Base-by-base conservation (phyloP, 306 rosid genomes). In the Ochetophila trinervis region DNA sequence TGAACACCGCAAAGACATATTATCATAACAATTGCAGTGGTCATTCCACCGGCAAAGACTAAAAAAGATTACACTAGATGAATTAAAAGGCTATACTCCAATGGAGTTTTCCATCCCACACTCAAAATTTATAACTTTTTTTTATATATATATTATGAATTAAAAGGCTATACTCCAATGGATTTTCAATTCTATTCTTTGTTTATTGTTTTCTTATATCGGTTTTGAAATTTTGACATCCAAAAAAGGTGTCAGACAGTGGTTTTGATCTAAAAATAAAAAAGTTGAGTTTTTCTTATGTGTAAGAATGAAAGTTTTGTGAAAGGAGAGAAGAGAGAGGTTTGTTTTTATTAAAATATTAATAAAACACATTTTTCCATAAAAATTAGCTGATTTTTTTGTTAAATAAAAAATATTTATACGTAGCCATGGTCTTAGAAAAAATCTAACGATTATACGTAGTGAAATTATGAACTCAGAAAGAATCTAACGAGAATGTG, bases 61-160 rank as follows among this genome's bases (percentile, higher is more conserved):
- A 85, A 74, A 0, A 83, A 53, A 0, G 84, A 74, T 2, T 86
- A 44, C 44, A 68, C 0, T 5, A 90, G 88, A 61, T 82, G 87
- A 57, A 75, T 63, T 20, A 83, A 53, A 19, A 53, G 37, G 35
- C 49, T 45, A 19, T 73, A 87, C 65, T 85, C 79, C 67, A 30
- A 13, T 24, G 87, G 83, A 57, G 82, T 44, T 60, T 60, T 85
- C 76, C 96, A 83, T 79, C 93, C 95, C 96, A 88, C 88, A 72
- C 74, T 48, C 15, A 61, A 42, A 22, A 71, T 40, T 11, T 13
- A 54, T 52, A 20, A 74, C n/a, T 2, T 0, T n/a, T n/a, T 49
- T n/a, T n/a, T n/a, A 47, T 44, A 73, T 40, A 37, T 65, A 66
- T 5, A 24, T 32, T 34, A 7, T 27, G 17, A 14, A 32, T n/a